phyloP scores from a whole-genome alignment of 176 grass and related monocot species.

The bread wheat (Triticum aestivum) region IWGSC_CS_RefSeq_v2.1 NC_057814.1:595208269-595208768 shows the following conservation, averaged over 20 bases:
- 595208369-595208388: slow-evolving; percentile 24
- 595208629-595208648: neutral
- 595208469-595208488: neutral
- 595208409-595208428: neutral
- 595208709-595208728: neutral
- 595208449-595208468: neutral
- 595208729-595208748: neutral
- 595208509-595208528: neutral
- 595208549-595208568: neutral
- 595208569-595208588: slow-evolving; percentile 5
- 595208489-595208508: neutral
- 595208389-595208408: neutral
- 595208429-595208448: neutral
- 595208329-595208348: slow-evolving; percentile 75
- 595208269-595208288: slow-evolving; percentile 96
- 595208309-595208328: slow-evolving; percentile 82
- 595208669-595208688: neutral
- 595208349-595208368: slow-evolving; percentile 56
- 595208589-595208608: neutral
- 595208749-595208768: neutral
- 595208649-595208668: neutral
- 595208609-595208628: neutral
- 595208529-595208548: neutral
- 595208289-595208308: slow-evolving; percentile 91
- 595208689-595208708: neutral